Evolutionary conservation across 805 yeast genomes (phyloP).

Genomic region (Kazachstania kunashirensis): DNA sequence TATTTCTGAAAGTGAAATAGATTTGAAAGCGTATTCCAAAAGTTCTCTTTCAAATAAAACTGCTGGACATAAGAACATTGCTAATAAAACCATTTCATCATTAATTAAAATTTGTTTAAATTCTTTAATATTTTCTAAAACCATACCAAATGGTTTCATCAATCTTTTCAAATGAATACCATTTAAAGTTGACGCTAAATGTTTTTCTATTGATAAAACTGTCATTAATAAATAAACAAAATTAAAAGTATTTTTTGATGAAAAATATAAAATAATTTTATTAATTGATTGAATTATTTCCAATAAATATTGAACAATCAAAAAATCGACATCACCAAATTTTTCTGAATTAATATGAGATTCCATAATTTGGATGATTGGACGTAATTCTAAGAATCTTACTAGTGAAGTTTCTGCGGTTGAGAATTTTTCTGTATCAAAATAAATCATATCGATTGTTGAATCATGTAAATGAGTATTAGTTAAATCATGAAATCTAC

Average conservation of each 20-base stretch:
- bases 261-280: constrained; percentile 8
- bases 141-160: constrained; percentile 6
- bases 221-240: constrained; percentile 9
- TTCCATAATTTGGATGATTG: constrained; percentile 5
- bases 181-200: constrained; percentile 5
- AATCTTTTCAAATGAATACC: constrained; percentile 6
- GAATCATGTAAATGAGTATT: background rate
- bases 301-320: constrained; percentile 4
- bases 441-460: constrained; percentile 1
- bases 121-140: constrained; percentile 4
- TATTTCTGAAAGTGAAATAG: constrained; percentile 13
- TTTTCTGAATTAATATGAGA: constrained; percentile 2
- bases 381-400: constrained; percentile 6
- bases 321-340: constrained; percentile 8
- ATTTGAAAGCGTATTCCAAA: constrained; percentile 10
- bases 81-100: constrained; percentile 11
- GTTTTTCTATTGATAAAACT: constrained; percentile 10
- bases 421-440: constrained; percentile 10
- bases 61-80: constrained; percentile 14
- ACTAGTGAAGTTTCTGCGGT: constrained; percentile 9
- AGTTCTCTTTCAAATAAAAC: constrained; percentile 14
- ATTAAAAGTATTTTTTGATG: constrained; percentile 6
- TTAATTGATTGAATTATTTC: constrained; percentile 7
- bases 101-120: constrained; percentile 7
- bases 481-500: constrained; percentile 9